Evolutionary conservation across 1,139 yeast species (phyloP), one percentile per base, ranked within the genome.

Genomic region (Spathaspora sp.): DNA sequence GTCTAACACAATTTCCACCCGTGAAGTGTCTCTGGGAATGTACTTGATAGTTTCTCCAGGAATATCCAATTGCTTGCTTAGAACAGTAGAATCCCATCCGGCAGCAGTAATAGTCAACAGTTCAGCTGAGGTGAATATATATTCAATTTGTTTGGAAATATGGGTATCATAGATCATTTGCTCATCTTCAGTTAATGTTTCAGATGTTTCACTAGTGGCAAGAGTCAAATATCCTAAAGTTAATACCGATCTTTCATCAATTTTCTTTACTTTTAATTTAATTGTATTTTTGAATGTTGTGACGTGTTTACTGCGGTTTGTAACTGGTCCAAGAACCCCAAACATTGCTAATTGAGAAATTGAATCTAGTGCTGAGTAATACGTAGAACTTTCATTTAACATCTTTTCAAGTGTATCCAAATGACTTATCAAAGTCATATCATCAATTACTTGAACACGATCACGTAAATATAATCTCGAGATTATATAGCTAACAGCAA

Each of bases 111-210:
- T 71, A 29, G 89, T 76, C 24, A 90, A 67, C 0, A 96, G 93
- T 61, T 93, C 98, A 47, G 98, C 98, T 45, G 85, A 77, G 0
- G 91, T 76, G 56, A 93, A 89, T 36, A 86, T 67, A 47, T 74
- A 80, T 51, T 91, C 97, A 9, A 82, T 72, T 52, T 87, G 90
- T 52, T 86, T 89, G 1, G 90, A 79, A 7, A 61, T 60, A 57
- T 86, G 84, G 0, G 88, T 75, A 4, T 79, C 84, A 55, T 74
- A 81, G 2, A 89, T 58, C 1, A 67, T 56, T 7, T 60, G 56
- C 5, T 57, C 65, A 16, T 53, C 49, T 9, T 43, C 46, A 5
- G 49, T 44, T 2, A 58, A 57, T 2, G 51, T 29, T 11, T 44
- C 15, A 31, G 27, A 2, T 1, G 13, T 7, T 9, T 29, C 24